Evolutionary conservation across 139 green algal species (phyloP), one percentile per base, ranked within the genome.

Genomic region (Chlamydomonas schloesseri): DNA sequence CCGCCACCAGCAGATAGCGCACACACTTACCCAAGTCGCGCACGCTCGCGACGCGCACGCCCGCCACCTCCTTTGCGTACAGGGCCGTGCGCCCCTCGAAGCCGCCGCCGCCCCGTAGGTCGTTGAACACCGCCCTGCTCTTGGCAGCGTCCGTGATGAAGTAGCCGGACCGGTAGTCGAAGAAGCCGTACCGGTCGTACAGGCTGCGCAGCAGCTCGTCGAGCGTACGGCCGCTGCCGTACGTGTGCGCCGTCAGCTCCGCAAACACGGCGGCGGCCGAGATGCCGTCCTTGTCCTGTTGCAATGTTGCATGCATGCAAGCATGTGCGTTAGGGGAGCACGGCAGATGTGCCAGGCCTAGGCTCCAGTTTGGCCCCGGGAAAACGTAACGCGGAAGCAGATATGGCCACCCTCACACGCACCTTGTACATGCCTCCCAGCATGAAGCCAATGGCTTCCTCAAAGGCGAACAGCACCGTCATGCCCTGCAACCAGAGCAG

Each of bases 361-460:
- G n/a, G n/a, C n/a, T n/a, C n/a, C n/a, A n/a, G n/a, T n/a, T n/a
- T n/a, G n/a, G n/a, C n/a, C n/a, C n/a, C n/a, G n/a, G n/a, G n/a
- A n/a, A n/a, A n/a, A n/a, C n/a, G n/a, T n/a, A n/a, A n/a, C n/a
- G n/a, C n/a, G n/a, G n/a, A n/a, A n/a, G n/a, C n/a, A n/a, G n/a
- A n/a, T n/a, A n/a, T n/a, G n/a, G n/a, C n/a, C n/a, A n/a, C n/a
- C n/a, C n/a, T n/a, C n/a, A n/a, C n/a, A n/a, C 34, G 28, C 47
- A 89, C 84, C 84, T 64, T 64, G 58, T 80, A 86, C 84, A 89
- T 89, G 34, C 5, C 76, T 3, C 84, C 90, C 67, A 95, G 77
- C 85, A 92, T 94, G 86, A 96, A 97, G 1, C 95, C 95, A 21
- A 97, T 97, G 23, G 95, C 94, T 84, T 97, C 95, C 87, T 97